phyloP scores from a whole-genome alignment of 768 basidiomycete genomes.

The Termitomyces sp. region DNA sequence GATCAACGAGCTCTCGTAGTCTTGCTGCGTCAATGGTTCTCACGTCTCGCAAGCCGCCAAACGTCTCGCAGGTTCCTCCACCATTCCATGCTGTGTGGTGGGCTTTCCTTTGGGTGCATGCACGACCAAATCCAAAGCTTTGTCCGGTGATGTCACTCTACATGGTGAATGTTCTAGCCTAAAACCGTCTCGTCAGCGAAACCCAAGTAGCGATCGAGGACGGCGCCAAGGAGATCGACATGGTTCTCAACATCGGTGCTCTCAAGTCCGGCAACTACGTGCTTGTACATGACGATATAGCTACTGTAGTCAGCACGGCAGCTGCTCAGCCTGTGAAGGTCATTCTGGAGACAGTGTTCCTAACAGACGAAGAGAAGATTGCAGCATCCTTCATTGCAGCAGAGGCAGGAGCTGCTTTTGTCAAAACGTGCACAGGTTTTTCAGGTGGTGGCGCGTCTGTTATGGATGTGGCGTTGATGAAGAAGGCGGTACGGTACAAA shows the following conservation, averaged over 20 bases:
- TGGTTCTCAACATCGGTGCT: constrained; percentile 47
- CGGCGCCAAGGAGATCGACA: constrained; percentile 51
- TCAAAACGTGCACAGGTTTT: constrained; percentile 57
- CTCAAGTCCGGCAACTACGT: constrained; percentile 37
- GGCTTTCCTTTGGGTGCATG: constrained; percentile 52
- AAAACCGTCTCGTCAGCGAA: constrained; percentile 30
- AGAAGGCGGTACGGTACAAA: constrained; percentile 34
- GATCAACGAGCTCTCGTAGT: constrained; percentile 25
- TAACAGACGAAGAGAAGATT: constrained; percentile 43
- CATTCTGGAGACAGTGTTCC: constrained; percentile 49
- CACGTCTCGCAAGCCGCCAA: constrained; percentile 40
- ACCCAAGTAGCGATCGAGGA: constrained; percentile 40
- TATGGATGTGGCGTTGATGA: constrained; percentile 45
- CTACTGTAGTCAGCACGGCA: constrained; percentile 33
- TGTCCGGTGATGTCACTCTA: constrained; percentile 27
- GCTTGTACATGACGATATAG: constrained; percentile 37
- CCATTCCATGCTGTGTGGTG: constrained; percentile 44
- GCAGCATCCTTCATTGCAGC: constrained; percentile 44
- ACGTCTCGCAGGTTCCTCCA: constrained; percentile 33
- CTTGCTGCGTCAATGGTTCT: constrained; percentile 49
- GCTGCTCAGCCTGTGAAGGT: constrained; percentile 40
- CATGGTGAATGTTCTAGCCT: background rate
- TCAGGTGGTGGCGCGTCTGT: constrained; percentile 42
- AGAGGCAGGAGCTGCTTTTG: constrained; percentile 48
- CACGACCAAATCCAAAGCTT: constrained; percentile 40